phyloP scores from a whole-genome alignment of 148 eudicot species.

The Cornus suecica region DNA sequence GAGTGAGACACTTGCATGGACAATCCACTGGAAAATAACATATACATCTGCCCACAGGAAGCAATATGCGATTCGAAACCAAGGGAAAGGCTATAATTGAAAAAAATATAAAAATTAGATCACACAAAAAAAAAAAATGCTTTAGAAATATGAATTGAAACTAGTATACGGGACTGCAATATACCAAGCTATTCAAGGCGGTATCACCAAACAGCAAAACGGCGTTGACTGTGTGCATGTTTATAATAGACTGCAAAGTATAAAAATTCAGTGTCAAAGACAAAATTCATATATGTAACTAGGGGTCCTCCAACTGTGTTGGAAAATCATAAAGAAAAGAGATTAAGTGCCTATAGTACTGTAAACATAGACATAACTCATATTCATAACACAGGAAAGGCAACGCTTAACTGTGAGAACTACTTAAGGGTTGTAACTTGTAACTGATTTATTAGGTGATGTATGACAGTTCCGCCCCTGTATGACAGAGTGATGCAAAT shows the following conservation, averaged over 20 bases:
- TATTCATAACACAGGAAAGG: too few species aligned
- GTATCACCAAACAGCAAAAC: constrained; percentile 80
- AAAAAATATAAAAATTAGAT: too few species aligned
- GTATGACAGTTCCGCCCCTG: too few species aligned
- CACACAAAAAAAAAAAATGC: background rate
- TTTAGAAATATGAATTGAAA: background rate
- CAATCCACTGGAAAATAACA: constrained; percentile 75
- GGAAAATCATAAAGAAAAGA: too few species aligned
- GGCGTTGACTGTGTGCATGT: constrained; percentile 82
- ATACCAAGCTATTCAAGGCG: constrained; percentile 73
- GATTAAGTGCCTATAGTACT: too few species aligned
- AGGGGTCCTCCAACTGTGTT: too few species aligned
- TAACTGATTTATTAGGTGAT: too few species aligned
- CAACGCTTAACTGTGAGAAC: too few species aligned
- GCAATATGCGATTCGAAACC: constrained; percentile 83
- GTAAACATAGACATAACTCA: too few species aligned
- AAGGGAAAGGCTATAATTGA: constrained; percentile 63
- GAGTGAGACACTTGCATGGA: constrained; percentile 63
- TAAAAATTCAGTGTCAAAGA: constrained; percentile 7
- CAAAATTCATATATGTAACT: background rate
- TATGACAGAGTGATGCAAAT: too few species aligned
- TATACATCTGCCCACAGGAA: constrained; percentile 65
- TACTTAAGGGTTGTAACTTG: too few species aligned
- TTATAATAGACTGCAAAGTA: constrained; percentile 69
- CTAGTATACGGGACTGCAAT: constrained; percentile 9